phyloP scores from a whole-genome alignment of 768 basidiomycete genomes.

The Macrolepiota dolichaula region DNA sequence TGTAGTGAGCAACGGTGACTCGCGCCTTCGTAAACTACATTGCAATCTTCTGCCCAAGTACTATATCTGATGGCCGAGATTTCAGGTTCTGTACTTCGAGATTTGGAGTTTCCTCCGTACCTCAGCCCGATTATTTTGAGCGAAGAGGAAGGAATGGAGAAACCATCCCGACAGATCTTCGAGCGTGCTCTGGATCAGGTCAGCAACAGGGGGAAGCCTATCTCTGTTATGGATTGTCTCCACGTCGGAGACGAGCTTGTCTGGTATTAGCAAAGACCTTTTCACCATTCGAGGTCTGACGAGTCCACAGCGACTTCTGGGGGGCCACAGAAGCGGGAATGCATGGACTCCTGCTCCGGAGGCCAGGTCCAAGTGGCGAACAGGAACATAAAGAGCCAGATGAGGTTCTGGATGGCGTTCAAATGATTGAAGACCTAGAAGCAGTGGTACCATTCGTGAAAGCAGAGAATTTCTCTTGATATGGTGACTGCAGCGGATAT shows the following conservation, averaged over 20 bases:
- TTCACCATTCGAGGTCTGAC: background rate
- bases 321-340: conserved; percentile 58
- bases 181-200: conserved; percentile 35
- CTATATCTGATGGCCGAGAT: background rate
- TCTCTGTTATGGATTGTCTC: conserved; percentile 42
- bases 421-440: conserved; percentile 29
- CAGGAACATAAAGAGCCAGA: conserved; percentile 39
- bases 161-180: conserved; percentile 64
- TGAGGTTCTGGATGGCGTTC: conserved; percentile 33
- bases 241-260: conserved; percentile 77
- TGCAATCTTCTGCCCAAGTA: background rate
- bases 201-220: conserved; percentile 17
- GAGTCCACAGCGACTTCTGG: conserved; percentile 54
- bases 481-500: background rate
- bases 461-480: background rate
- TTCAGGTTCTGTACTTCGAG: conserved; percentile 49
- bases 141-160: conserved; percentile 66
- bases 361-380: conserved; percentile 46
- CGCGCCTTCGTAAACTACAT: conserved; percentile 56
- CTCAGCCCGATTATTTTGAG: conserved; percentile 63
- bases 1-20: conserved; percentile 71
- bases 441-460: conserved; percentile 21
- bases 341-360: conserved; percentile 52
- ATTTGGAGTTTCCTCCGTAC: conserved; percentile 49
- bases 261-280: conserved; percentile 39